Percentiles rank a stretch among this genome's conserved stretches.
Conservation (phyloP, 192 early-diverging fungal species). For the Phycomyces nitens region DNA sequence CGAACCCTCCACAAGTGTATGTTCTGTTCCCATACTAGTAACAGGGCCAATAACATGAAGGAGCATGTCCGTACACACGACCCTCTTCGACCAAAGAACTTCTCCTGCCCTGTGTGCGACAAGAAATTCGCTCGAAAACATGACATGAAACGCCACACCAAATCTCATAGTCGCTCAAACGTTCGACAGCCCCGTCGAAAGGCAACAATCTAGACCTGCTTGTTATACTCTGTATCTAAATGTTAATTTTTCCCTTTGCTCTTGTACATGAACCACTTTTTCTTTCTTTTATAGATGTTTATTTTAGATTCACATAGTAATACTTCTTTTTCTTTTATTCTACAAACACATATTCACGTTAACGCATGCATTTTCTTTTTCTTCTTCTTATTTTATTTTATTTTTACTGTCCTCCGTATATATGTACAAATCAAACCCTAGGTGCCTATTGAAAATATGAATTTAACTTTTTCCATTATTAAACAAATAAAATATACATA, state of each 20-base stretch:
- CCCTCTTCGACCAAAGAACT: conserved; percentile 58
- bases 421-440: too few relatives aligned
- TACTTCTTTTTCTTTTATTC: background rate
- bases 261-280: background rate
- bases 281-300: background rate
- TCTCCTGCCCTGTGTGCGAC: conserved; percentile 50
- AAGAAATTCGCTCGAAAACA: conserved; percentile 66
- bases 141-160: conserved; percentile 64
- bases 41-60: conserved; percentile 65
- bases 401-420: too few relatives aligned
- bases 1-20: conserved; percentile 33
- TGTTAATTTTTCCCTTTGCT: background rate
- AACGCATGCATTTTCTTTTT: background rate
- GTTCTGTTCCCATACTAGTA: conserved; percentile 56
- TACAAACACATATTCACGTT: too few relatives aligned
- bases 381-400: background rate
- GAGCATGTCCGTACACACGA: conserved; percentile 65
- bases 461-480: too few relatives aligned
- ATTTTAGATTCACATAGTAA: background rate
- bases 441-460: too few relatives aligned
- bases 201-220: background rate
- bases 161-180: conserved; percentile 26
- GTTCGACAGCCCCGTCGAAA: conserved; percentile 15
- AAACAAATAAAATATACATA: too few relatives aligned
- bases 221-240: background rate